phyloP scores from a whole-genome alignment of 140 eudicot species.

The Anethum foeniculum region DNA sequence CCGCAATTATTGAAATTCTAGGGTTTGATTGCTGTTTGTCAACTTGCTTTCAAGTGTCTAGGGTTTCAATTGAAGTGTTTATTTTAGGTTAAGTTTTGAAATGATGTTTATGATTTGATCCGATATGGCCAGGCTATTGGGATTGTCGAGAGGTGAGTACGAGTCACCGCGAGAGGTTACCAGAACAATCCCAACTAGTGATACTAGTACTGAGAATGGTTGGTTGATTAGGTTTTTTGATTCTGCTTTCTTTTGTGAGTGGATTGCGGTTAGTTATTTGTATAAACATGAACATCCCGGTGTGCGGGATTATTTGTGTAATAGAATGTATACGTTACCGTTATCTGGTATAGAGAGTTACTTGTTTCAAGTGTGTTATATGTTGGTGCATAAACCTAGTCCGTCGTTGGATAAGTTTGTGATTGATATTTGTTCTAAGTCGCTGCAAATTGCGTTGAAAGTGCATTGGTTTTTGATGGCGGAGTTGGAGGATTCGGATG shows the following conservation, averaged over 20 bases:
- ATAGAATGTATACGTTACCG: constrained; percentile 94
- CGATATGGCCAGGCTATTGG: constrained; percentile 72
- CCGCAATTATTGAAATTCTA: neutral
- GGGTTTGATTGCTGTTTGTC: constrained; percentile 1
- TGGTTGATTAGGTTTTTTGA: constrained; percentile 94
- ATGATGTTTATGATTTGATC: constrained; percentile 24
- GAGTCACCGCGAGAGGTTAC: constrained; percentile 85
- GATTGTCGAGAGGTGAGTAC: constrained; percentile 61
- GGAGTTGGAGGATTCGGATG: constrained; percentile 94
- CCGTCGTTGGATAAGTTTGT: constrained; percentile 91
- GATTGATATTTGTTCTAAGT: constrained; percentile 78
- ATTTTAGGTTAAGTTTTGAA: neutral
- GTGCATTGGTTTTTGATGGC: constrained; percentile 98
- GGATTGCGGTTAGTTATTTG: constrained; percentile 98
- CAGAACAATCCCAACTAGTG: constrained; percentile 65
- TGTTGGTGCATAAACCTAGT: constrained; percentile 93
- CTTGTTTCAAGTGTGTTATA: constrained; percentile 96
- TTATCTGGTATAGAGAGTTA: constrained; percentile 91
- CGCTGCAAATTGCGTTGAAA: constrained; percentile 78
- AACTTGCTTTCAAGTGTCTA: constrained; percentile 1
- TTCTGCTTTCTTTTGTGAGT: constrained; percentile 94
- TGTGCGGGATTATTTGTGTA: constrained; percentile 86
- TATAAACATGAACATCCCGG: constrained; percentile 96
- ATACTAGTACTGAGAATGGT: constrained; percentile 76
- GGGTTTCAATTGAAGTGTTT: neutral